Conservation (phyloP, 768 basidiomycete species). For the Artomyces pyxidatus region DNA sequence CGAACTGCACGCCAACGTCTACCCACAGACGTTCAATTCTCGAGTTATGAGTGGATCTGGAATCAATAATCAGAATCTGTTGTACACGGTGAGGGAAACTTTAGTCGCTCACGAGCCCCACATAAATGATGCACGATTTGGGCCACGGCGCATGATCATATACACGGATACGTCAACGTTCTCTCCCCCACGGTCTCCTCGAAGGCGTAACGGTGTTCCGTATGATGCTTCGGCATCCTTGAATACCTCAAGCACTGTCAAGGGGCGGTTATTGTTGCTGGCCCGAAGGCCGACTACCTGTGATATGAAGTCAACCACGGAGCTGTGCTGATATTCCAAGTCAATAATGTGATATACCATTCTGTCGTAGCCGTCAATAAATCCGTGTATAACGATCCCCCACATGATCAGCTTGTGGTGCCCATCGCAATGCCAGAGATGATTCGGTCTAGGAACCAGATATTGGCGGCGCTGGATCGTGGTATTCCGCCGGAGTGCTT, state of each 20-base stretch:
- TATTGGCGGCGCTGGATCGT: constrained; percentile 11
- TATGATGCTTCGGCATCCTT: constrained; percentile 7
- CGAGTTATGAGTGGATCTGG: constrained; percentile 33
- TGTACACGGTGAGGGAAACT: not conserved
- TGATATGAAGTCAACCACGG: too few relatives aligned
- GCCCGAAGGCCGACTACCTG: constrained; percentile 19
- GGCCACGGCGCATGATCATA: constrained; percentile 22
- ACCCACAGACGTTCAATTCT: constrained; percentile 39
- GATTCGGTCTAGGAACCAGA: constrained; percentile 12
- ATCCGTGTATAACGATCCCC: constrained; percentile 15
- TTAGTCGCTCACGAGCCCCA: constrained; percentile 20
- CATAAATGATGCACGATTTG: constrained; percentile 20
- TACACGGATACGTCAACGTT: constrained; percentile 21
- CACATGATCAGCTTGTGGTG: constrained; percentile 19
- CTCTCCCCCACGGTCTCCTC: constrained; percentile 23
- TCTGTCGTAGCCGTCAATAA: constrained; percentile 31
- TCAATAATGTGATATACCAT: constrained; percentile 19
- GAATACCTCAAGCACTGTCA: constrained; percentile 21
- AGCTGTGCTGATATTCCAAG: too few relatives aligned
- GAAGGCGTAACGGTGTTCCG: constrained; percentile 19
- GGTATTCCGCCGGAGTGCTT: not conserved
- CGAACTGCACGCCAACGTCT: constrained; percentile 34
- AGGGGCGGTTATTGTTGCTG: constrained; percentile 20
- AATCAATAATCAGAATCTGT: not conserved
- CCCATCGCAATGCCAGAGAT: constrained; percentile 19